Evolutionary conservation across 441 rosid species (phyloP).

Genomic region (Dalechampia spathulata): DNA sequence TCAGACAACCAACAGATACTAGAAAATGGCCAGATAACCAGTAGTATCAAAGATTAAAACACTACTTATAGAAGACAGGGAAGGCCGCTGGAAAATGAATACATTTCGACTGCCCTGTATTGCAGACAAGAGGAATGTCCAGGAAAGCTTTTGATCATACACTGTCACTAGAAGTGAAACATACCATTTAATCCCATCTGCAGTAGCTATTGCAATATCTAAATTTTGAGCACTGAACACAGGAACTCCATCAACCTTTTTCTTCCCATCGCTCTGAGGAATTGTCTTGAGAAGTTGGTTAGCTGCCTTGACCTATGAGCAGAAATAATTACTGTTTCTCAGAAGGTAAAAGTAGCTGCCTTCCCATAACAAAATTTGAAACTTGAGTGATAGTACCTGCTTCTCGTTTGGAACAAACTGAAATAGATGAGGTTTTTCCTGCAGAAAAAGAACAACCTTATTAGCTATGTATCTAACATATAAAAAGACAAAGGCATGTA

Average conservation of each 20-base stretch:
- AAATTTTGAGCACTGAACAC: conserved; percentile 88
- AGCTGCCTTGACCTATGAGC: conserved; percentile 77
- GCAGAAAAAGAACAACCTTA: conserved; percentile 54
- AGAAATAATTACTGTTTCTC: neutral
- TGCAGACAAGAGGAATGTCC: too few relatives aligned
- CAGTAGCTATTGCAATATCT: conserved; percentile 92
- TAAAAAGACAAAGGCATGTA: too few relatives aligned
- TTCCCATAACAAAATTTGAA: neutral
- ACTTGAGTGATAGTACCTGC: conserved; percentile 43
- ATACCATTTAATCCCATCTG: conserved; percentile 87
- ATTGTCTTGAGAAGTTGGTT: conserved; percentile 70
- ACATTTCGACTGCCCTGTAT: too few relatives aligned
- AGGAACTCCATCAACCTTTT: conserved; percentile 79
- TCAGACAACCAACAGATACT: neutral
- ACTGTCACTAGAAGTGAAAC: conserved; percentile 1
- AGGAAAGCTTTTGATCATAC: too few relatives aligned
- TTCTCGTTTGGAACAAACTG: conserved; percentile 95
- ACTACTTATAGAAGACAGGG: too few relatives aligned
- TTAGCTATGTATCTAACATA: too few relatives aligned
- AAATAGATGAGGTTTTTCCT: conserved; percentile 90
- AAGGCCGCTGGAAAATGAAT: too few relatives aligned
- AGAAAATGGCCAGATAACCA: neutral
- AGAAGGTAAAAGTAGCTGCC: too few relatives aligned
- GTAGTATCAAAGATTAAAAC: too few relatives aligned
- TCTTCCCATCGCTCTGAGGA: conserved; percentile 45